phyloP scores from a whole-genome alignment of 805 yeast species.

The Limtongozyma cylindracea region DNA sequence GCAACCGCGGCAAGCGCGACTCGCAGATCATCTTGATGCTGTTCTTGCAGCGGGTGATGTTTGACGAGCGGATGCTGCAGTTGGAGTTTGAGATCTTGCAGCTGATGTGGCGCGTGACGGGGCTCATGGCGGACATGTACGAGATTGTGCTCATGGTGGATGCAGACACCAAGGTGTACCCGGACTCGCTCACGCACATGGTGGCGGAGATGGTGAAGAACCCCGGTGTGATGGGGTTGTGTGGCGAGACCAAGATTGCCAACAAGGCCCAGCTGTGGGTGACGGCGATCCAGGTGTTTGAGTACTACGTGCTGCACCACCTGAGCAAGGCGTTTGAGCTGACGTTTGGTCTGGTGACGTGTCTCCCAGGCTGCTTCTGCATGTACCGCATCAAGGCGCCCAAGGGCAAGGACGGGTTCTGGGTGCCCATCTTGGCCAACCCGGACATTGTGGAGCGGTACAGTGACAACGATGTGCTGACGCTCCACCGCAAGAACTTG shows the following conservation, averaged over 20 bases:
- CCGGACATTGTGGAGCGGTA: constrained; percentile 87
- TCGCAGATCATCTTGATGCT: constrained; percentile 83
- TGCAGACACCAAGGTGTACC: constrained; percentile 77
- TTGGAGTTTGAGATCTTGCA: constrained; percentile 58
- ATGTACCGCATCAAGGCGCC: constrained; percentile 84
- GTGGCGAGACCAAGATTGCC: constrained; percentile 86
- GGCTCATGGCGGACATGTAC: constrained; percentile 61
- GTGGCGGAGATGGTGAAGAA: constrained; percentile 71
- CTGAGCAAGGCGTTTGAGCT: constrained; percentile 88
- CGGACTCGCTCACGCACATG: constrained; percentile 80
- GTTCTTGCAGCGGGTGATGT: constrained; percentile 65
- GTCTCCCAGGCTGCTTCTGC: constrained; percentile 88
- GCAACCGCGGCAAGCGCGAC: constrained; percentile 92
- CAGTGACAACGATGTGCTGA: constrained; percentile 62
- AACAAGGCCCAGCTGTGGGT: constrained; percentile 74
- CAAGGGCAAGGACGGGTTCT: constrained; percentile 37
- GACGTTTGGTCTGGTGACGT: constrained; percentile 86
- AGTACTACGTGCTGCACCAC: constrained; percentile 82
- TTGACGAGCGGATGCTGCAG: constrained; percentile 86
- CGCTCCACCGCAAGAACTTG: constrained; percentile 70
- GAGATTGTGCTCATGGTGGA: constrained; percentile 81
- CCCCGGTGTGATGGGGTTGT: constrained; percentile 72
- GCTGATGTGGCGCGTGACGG: constrained; percentile 63
- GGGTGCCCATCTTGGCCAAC: constrained; percentile 87
- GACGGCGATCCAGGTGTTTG: constrained; percentile 82